Evolutionary conservation across 805 yeast genomes (phyloP).

Genomic region (Saccharomycopsis malanga): DNA sequence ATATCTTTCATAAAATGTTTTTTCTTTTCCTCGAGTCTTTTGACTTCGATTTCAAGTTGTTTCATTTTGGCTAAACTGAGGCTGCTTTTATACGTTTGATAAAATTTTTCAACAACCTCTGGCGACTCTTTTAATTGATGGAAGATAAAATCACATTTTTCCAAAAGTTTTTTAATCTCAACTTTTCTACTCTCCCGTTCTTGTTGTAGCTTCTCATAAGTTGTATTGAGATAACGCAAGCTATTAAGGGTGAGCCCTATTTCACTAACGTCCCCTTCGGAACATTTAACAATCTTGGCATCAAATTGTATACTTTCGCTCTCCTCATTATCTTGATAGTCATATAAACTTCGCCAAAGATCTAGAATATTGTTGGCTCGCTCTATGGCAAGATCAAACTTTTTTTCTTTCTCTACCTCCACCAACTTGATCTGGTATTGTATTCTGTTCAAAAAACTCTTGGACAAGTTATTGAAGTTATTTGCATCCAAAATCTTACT

Average conservation of each 20-base stretch:
- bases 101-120: slow-evolving; percentile 35
- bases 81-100: slow-evolving; percentile 27
- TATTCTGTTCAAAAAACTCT: slow-evolving; percentile 16
- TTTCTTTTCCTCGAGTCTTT: slow-evolving; percentile 52
- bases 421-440: slow-evolving; percentile 16
- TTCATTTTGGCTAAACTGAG: slow-evolving; percentile 44
- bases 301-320: slow-evolving; percentile 6
- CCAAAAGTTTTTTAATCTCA: slow-evolving; percentile 25
- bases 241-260: slow-evolving; percentile 12
- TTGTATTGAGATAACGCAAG: slow-evolving; percentile 28
- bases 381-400: slow-evolving; percentile 15
- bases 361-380: slow-evolving; percentile 14
- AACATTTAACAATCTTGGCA: slow-evolving; percentile 13
- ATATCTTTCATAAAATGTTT: slow-evolving; percentile 60
- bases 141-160: slow-evolving; percentile 50
- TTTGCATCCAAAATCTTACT: slow-evolving; percentile 17
- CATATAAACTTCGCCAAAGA: slow-evolving; percentile 16
- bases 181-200: slow-evolving; percentile 33
- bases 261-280: slow-evolving; percentile 18
- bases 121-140: slow-evolving; percentile 43
- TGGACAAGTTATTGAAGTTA: slow-evolving; percentile 23
- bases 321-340: background rate
- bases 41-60: slow-evolving; percentile 48
- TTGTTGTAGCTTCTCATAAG: slow-evolving; percentile 29
- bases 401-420: slow-evolving; percentile 21